Conservation (phyloP, 164 flowering plant genomes). For the Chimonanthus salicifolius region DNA sequence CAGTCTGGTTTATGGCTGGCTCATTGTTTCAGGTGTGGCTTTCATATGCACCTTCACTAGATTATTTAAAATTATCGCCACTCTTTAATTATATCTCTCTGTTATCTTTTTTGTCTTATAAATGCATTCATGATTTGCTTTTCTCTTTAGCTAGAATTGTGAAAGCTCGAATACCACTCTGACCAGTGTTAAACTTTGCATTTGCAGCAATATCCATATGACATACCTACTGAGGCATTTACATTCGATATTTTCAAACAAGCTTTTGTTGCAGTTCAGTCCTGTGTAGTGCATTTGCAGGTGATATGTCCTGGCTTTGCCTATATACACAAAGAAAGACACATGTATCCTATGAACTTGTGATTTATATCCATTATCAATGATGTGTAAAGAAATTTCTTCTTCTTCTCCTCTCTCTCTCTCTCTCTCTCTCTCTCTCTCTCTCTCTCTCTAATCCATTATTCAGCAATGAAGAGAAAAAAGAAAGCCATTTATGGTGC, state of each 20-base stretch:
- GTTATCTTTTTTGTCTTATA: not conserved
- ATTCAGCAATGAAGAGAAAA: too few species aligned
- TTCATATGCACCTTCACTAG: constrained; percentile 8
- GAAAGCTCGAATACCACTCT: not conserved
- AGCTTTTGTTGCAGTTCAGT: constrained; percentile 98
- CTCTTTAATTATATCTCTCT: not conserved
- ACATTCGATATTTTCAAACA: constrained; percentile 96
- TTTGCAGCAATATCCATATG: constrained; percentile 97
- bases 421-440: too few species aligned
- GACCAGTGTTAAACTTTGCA: constrained; percentile 1
- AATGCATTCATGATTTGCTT: not conserved
- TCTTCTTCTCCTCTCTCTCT: too few species aligned
- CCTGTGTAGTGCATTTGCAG: constrained; percentile 99
- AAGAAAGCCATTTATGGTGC: not conserved
- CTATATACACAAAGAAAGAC: not conserved
- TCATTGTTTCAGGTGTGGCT: constrained; percentile 86
- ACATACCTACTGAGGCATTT: constrained; percentile 96
- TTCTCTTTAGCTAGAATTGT: not conserved
- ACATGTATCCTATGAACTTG: too few species aligned
- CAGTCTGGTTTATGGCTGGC: constrained; percentile 99
- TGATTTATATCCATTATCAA: too few species aligned
- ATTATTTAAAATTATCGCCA: not conserved
- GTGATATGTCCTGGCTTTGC: constrained; percentile 24
- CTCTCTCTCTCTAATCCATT: too few species aligned
- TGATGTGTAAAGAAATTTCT: too few species aligned